These are phyloP conservation scores for Amanita thiersii DNA, from an alignment of 768 basidiomycete species.

Conservation along the genomic window DNA sequence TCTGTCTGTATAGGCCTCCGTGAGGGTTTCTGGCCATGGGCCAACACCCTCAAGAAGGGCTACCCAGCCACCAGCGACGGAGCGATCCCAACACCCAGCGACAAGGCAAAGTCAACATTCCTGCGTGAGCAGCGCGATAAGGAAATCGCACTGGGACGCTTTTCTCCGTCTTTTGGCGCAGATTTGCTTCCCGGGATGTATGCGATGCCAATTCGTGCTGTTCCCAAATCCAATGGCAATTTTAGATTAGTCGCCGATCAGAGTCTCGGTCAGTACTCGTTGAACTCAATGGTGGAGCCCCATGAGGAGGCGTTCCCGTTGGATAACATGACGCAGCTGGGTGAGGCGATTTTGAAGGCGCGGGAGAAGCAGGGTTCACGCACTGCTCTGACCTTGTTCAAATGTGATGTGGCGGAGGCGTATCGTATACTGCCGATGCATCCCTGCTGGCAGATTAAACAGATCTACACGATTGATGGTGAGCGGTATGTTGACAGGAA, in stretches of 20 bases:
- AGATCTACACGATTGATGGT: slow-evolving; percentile 20
- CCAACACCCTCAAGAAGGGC: slow-evolving; percentile 13
- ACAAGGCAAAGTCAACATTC: slow-evolving; percentile 14
- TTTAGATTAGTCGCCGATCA: slow-evolving; percentile 30
- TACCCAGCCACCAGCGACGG: slow-evolving; percentile 17
- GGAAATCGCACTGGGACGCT: slow-evolving; percentile 14
- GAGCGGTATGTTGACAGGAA: slow-evolving; percentile 14
- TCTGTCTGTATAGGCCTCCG: slow-evolving; percentile 22
- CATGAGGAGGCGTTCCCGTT: not conserved
- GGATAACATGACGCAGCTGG: slow-evolving; percentile 13
- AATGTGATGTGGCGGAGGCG: slow-evolving; percentile 28
- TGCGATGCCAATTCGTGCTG: slow-evolving; percentile 19
- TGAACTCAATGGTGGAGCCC: slow-evolving; percentile 21
- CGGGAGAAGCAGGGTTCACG: not conserved
- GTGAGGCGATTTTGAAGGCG: slow-evolving; percentile 11
- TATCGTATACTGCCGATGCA: slow-evolving; percentile 28
- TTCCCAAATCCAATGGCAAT: slow-evolving; percentile 24
- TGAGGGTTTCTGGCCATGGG: slow-evolving; percentile 38
- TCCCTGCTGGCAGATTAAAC: slow-evolving; percentile 32
- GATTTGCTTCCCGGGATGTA: slow-evolving; percentile 31
- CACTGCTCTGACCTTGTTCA: slow-evolving; percentile 17
- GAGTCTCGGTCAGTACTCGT: slow-evolving; percentile 17
- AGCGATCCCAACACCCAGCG: slow-evolving; percentile 6
- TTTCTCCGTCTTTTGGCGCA: slow-evolving; percentile 19
- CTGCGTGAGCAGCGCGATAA: slow-evolving; percentile 15